These are phyloP conservation scores for Paramecium tetraurelia DNA, from an alignment of 73 alveolate species.

Conservation along the genomic window DNA sequence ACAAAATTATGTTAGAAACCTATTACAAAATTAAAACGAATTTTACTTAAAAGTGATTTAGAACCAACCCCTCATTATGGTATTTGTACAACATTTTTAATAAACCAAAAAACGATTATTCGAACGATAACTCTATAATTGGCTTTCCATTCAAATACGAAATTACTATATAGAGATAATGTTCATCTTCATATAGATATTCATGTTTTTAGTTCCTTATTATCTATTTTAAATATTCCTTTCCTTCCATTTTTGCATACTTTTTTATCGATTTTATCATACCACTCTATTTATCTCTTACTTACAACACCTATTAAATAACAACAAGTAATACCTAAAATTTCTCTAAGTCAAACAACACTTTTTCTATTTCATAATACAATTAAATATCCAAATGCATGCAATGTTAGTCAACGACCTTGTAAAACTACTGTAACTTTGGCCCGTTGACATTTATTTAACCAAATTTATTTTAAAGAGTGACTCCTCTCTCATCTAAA, in stretches of 20 bases:
- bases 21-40: background rate
- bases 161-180: background rate
- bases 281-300: background rate
- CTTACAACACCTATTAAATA: background rate
- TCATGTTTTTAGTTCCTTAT: background rate
- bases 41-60: background rate
- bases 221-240: background rate
- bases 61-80: background rate
- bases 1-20: background rate
- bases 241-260: background rate
- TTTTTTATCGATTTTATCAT: background rate
- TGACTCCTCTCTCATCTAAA: constrained; percentile 1
- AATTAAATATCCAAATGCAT: background rate
- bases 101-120: background rate
- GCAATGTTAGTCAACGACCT: background rate
- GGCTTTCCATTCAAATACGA: background rate
- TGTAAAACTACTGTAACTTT: background rate
- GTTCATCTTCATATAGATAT: background rate
- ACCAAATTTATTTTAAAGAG: background rate
- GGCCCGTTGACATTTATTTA: background rate
- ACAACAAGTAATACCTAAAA: background rate
- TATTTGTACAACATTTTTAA: background rate
- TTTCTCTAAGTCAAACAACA: background rate
- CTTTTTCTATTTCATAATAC: background rate
- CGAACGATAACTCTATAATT: background rate